Conservation (phyloP, 1,284 basidiomycete genomes). For the Coriolopsis trogii region DNA sequence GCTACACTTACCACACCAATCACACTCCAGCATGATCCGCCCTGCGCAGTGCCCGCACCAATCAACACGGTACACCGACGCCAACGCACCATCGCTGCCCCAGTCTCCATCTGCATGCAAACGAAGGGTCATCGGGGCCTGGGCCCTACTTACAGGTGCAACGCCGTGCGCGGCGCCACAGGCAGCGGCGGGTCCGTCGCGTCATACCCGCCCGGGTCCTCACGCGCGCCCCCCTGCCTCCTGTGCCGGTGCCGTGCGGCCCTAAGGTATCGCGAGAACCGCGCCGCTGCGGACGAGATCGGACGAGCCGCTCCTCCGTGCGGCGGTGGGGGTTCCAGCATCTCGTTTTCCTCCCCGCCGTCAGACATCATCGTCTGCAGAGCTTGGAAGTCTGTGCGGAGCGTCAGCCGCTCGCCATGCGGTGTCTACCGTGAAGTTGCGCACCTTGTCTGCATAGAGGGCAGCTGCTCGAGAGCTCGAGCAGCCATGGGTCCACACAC, state of each 20-base stretch:
- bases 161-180: slow-evolving; percentile 10
- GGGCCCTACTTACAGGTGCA: background rate
- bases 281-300: slow-evolving; percentile 36
- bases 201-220: slow-evolving; percentile 30
- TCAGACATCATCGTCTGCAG: slow-evolving; percentile 51
- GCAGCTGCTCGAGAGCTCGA: slow-evolving; percentile 88
- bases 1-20: no score
- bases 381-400: slow-evolving; percentile 48
- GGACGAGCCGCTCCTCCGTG: slow-evolving; percentile 28
- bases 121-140: no score
- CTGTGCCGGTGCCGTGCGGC: slow-evolving; percentile 48
- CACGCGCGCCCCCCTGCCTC: slow-evolving; percentile 20
- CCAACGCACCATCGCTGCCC: no score
- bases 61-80: no score
- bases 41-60: no score
- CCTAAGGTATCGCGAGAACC: slow-evolving; percentile 71
- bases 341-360: slow-evolving; percentile 32
- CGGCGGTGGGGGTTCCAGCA: slow-evolving; percentile 31
- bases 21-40: no score
- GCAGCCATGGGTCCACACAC: slow-evolving; percentile 86
- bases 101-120: no score
- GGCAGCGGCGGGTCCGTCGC: slow-evolving; percentile 35
- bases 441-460: slow-evolving; percentile 89
- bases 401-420: background rate
- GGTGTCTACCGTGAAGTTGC: slow-evolving; percentile 20